These are phyloP conservation scores for Globisporangium uncinulatum DNA, from an alignment of 352 stramenopile genomes.

Conservation along the genomic window DNA sequence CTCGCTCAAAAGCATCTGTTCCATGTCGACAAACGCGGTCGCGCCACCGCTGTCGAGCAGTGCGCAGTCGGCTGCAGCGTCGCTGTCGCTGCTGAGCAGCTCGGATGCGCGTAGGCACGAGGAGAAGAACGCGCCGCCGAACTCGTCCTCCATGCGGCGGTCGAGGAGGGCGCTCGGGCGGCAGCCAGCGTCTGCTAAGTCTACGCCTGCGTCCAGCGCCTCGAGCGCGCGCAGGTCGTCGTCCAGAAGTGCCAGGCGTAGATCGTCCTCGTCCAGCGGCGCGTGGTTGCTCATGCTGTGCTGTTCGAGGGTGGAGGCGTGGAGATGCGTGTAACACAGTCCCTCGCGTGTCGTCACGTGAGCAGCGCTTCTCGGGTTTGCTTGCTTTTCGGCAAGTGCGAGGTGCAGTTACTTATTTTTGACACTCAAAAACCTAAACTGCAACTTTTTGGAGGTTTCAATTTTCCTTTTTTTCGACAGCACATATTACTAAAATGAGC, in stretches of 20 bases:
- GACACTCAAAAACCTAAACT: neutral
- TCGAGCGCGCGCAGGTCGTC: conserved; percentile 14
- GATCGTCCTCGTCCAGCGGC: conserved; percentile 10
- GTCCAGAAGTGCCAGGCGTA: conserved; percentile 10
- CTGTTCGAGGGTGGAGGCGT: neutral
- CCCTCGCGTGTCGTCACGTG: too few relatives aligned
- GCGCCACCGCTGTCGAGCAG: conserved; percentile 10
- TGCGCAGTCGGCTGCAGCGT: neutral
- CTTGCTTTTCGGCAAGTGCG: neutral
- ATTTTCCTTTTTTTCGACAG: neutral
- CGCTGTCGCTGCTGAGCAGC: conserved; percentile 13
- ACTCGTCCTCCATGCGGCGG: conserved; percentile 40
- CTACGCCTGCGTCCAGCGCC: conserved; percentile 3
- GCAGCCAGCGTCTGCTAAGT: conserved; percentile 33
- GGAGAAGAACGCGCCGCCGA: conserved; percentile 23
- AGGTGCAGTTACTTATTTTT: neutral
- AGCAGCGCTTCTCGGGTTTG: neutral
- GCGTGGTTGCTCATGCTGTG: neutral
- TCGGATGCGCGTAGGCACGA: conserved; percentile 25
- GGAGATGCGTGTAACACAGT: neutral
- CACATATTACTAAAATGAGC: neutral
- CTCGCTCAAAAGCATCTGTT: conserved; percentile 53
- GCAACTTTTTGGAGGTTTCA: neutral
- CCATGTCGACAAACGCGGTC: conserved; percentile 42
- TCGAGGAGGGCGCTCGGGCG: conserved; percentile 62